Evolutionary conservation across 2,329 filamentous ascomycete species (phyloP).

Genomic region (Incumbomyces delicatus): DNA sequence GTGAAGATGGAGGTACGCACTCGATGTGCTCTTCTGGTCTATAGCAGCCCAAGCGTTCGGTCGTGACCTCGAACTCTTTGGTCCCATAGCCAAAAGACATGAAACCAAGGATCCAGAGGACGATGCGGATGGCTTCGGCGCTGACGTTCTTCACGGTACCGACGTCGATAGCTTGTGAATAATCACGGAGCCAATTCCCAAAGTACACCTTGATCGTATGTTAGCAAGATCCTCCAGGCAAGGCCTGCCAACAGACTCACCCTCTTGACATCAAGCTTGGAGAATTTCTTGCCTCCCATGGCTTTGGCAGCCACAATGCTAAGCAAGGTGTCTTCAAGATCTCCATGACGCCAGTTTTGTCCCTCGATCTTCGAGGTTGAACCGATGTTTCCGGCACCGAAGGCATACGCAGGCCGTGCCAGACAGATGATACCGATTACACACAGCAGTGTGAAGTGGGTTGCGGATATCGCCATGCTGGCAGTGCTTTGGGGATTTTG

Average conservation of each 20-base stretch:
- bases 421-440: conserved; percentile 47
- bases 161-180: conserved; percentile 88
- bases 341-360: conserved; percentile 80
- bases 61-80: conserved; percentile 75
- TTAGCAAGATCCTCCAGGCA: too few relatives aligned
- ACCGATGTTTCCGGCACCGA: conserved; percentile 83
- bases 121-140: conserved; percentile 78
- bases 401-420: conserved; percentile 60
- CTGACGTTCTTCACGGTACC: conserved; percentile 86
- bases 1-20: conserved; percentile 13
- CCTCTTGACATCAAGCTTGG: conserved; percentile 69
- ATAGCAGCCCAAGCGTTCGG: conserved; percentile 69
- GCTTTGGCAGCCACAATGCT: conserved; percentile 57
- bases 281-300: conserved; percentile 68
- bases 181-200: conserved; percentile 90
- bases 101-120: conserved; percentile 83
- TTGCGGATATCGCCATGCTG: conserved; percentile 18
- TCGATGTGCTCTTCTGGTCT: conserved; percentile 77
- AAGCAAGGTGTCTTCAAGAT: conserved; percentile 85
- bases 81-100: conserved; percentile 78
- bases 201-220: conserved; percentile 63
- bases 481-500: not conserved
- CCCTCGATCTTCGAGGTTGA: conserved; percentile 71
- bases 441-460: conserved; percentile 16
- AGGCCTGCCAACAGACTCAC: conserved; percentile 10